Base-by-base conservation (phyloP, 805 yeast species). In the Wickerhamomyces rabaulensis region DNA sequence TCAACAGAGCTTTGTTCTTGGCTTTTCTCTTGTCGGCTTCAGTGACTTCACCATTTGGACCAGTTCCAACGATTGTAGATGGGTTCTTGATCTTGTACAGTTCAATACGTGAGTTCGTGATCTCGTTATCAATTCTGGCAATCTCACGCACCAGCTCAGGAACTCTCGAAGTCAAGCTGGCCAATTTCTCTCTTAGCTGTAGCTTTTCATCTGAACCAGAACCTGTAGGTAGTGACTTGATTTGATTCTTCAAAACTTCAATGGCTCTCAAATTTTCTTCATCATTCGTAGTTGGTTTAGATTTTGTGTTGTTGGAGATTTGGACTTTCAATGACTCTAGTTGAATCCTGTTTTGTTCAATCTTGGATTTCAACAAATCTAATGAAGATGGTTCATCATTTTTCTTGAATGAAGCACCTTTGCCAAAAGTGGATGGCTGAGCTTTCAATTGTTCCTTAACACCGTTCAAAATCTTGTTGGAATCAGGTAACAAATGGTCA, bases 401-500 rank as follows among this genome's bases (percentile, higher is more conserved):
- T 57, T 78, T 72, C 58, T 85, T 87, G 70, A 78, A 85, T 44
- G 79, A 73, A 1, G 84, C 51, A n/a, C 64, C 52, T 61, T 58
- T 62, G 45, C 49, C 53, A 37, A 47, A 48, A 1, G 53, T 50
- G 1, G 54, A 29, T 17, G 53, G 45, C 29, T 43, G 44, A n/a
- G 39, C 33, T 16, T 54, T 69, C 50, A 70, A 43, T 47, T 64
- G 65, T 46, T 81, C 76, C 65, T 91, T 92, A 63, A 90, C 79
- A 43, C 80, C 78, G 57, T 86, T 84, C 49, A 94, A 68, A 49
- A 85, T 74, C 57, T 82, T 80, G 35, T 85, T 77, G 8, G 95
- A 85, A 3, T 96, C 95, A 8, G 99, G 98, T 26, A 90, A 70
- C 52, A 92, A 76, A 60, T 90, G 95, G 2, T 95, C 89, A 3